Evolutionary conservation across 2,329 filamentous ascomycete genomes (phyloP), one percentile per base, ranked within the genome.

Genomic region (Pestalotiopsis sp.): DNA sequence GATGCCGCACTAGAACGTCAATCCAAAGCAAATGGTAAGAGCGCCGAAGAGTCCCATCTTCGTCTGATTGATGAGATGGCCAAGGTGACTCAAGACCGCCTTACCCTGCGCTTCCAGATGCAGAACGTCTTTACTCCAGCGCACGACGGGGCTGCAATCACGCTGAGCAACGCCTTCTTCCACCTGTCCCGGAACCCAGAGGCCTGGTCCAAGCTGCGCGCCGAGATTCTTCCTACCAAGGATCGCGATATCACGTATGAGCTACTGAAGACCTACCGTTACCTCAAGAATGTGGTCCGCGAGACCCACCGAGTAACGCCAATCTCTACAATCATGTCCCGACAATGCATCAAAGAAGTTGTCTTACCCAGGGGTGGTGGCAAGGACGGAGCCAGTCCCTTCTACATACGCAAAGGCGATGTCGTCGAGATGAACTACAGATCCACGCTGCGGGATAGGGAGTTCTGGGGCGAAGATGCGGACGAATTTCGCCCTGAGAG

Each of bases 101-200:
- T 71, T 27, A 23, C 66, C 2, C 64, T 77, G 1, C 68, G 74
- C 17, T 74, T 73, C 12, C 73, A 77, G 57, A 70, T 75, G 13
- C 73, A 76, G 49, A 77, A 75, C 39, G 71, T 77, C 49, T 71
- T 77, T 17, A 67, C 70, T 2, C 74, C 74, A 31, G 75, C 74
- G 11, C 70, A 74, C 11, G 75, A 77, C 49, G 73, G 73, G 3
- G 75, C 74, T 0, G 74, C 75, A 3, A 73, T 72, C 36, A 68
- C 73, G 11, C 63, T 76, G 20, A 73, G 73, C 20, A 63, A 31
- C 9, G 14, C 23, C 14, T 58, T 66, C 20, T 68, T 68, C 25
- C 52, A 65, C 11, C 13, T 68, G 3, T 62, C 67, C 5, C 60
- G 57, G 13, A 56, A 62, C 12, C 63, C 67, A 5, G 39, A 68